Evolutionary conservation across 2,329 filamentous ascomycete species (phyloP).

Genomic region (Fusarium scirpi): DNA sequence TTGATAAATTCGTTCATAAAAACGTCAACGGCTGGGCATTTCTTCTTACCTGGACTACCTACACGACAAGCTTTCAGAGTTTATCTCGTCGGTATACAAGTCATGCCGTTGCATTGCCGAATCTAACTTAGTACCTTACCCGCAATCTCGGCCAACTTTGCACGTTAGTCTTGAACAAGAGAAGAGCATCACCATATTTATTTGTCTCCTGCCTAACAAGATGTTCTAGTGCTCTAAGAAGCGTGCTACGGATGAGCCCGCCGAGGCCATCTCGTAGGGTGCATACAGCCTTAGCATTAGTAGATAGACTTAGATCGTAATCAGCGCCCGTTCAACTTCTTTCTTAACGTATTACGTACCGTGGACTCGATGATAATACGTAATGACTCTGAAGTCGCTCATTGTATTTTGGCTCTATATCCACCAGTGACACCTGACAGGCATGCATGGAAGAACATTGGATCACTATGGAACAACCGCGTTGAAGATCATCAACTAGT

Average conservation of each 20-base stretch:
- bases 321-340: neutral
- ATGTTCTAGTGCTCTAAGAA: neutral
- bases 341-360: neutral
- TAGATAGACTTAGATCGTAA: neutral
- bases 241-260: neutral
- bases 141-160: constrained; percentile 15
- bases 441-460: constrained; percentile 4
- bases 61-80: constrained; percentile 4
- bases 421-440: constrained; percentile 7
- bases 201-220: neutral
- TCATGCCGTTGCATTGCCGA: constrained; percentile 10
- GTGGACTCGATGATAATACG: neutral
- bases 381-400: constrained; percentile 1
- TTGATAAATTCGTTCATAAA: neutral
- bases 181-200: neutral
- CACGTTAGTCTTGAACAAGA: constrained; percentile 1
- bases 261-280: neutral
- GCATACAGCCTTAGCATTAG: constrained; percentile 1
- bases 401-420: neutral
- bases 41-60: neutral
- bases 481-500: constrained; percentile 11
- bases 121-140: neutral
- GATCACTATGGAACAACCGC: neutral
- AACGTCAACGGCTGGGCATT: neutral
- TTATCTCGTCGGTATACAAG: constrained; percentile 4